Evolutionary conservation across 495 filamentous ascomycete species (phyloP).

Genomic region (Hypoxylon lenormandii): DNA sequence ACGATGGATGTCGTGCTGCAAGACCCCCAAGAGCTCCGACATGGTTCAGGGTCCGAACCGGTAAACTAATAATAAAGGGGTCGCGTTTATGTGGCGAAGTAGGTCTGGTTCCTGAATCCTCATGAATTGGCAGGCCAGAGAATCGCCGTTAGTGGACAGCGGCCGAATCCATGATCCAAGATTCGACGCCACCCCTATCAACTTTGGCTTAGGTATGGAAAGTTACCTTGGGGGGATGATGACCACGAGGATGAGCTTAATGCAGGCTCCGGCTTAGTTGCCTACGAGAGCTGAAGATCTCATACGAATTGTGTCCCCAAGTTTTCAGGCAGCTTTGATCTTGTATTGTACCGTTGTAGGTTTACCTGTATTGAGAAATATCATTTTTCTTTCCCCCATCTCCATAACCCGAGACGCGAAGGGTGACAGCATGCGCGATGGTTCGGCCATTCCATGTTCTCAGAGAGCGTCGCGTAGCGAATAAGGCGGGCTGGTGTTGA

Average conservation of each 20-base stretch:
- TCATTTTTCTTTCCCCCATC: not conserved
- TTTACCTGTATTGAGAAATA: not conserved
- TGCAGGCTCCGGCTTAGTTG: not conserved
- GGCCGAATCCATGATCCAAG: slow-evolving; percentile 12
- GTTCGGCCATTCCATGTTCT: slow-evolving; percentile 7
- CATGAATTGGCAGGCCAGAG: slow-evolving; percentile 23
- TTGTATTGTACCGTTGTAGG: not conserved
- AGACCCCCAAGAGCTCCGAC: slow-evolving; percentile 40
- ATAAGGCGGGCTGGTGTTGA: slow-evolving; percentile 19
- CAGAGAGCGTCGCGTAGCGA: slow-evolving; percentile 18
- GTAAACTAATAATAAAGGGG: slow-evolving; percentile 46
- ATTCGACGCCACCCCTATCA: slow-evolving; percentile 14
- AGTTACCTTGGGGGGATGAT: not conserved
- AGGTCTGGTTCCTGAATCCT: slow-evolving; percentile 46
- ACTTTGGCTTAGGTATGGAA: slow-evolving; percentile 7
- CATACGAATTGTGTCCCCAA: too few species aligned
- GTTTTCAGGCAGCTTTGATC: too few species aligned
- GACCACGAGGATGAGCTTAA: slow-evolving; percentile 1
- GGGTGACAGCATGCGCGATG: slow-evolving; percentile 1
- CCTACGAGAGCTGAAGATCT: too few species aligned
- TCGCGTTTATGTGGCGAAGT: slow-evolving; percentile 40
- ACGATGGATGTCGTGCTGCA: slow-evolving; percentile 48
- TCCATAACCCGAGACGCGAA: not conserved
- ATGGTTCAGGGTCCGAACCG: slow-evolving; percentile 45
- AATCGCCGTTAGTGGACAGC: slow-evolving; percentile 32